A percentile compares a stretch with the other conserved stretches of the same genome.
Evolutionary conservation across 2,329 filamentous ascomycete genomes (phyloP).

Genomic region (Trichoderma guizhouense): DNA sequence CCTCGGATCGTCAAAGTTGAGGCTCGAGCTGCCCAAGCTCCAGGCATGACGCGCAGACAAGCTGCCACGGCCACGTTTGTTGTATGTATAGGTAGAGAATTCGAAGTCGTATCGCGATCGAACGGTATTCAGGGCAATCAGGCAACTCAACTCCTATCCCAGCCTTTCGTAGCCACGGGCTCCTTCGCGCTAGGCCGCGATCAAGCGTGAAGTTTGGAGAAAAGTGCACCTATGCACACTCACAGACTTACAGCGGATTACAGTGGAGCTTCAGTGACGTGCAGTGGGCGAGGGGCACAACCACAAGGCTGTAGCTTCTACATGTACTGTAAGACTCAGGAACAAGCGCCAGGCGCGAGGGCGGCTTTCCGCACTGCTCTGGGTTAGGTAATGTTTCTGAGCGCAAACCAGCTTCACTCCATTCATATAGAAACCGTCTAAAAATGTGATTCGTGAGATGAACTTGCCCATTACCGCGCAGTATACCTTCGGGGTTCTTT

Average conservation of each 20-base stretch:
- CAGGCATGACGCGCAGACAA: not conserved
- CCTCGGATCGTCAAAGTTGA: not conserved
- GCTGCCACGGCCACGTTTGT: not conserved
- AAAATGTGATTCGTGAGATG: not conserved
- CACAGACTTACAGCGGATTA: not conserved
- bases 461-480: not conserved
- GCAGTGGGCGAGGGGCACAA: not conserved
- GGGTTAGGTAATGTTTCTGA: not conserved
- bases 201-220: not conserved
- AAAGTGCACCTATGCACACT: not conserved
- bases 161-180: not conserved
- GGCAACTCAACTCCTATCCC: not conserved
- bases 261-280: conserved; percentile 4
- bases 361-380: not conserved
- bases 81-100: not conserved
- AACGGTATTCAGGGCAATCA: not conserved
- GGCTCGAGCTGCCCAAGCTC: not conserved
- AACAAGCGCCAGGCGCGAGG: not conserved
- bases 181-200: not conserved
- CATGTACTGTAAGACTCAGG: not conserved
- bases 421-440: not conserved
- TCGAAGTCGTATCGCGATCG: not conserved
- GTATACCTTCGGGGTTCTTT: not conserved
- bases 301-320: not conserved
- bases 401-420: not conserved